A percentile compares a stretch with the other conserved stretches of the same genome.
phyloP scores from a whole-genome alignment of 768 basidiomycete genomes.

The Mycena galopus region DNA sequence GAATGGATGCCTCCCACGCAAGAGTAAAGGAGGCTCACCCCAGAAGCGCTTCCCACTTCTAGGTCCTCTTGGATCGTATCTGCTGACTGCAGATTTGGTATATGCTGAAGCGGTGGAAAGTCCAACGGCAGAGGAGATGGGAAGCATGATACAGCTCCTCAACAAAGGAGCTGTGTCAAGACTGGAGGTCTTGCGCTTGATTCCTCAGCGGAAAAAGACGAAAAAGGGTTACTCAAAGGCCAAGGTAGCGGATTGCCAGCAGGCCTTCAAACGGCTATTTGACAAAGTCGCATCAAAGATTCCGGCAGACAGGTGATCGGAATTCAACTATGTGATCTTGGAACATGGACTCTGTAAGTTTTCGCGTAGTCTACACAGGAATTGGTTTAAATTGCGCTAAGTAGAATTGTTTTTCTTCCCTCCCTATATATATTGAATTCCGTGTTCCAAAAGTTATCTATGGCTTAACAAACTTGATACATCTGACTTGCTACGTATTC shows the following conservation, averaged over 20 bases:
- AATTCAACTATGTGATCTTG: background rate
- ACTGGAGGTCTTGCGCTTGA: constrained; percentile 8
- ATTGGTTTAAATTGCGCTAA: background rate
- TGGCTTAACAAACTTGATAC: too few species aligned
- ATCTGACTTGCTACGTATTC: background rate
- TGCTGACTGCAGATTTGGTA: constrained; percentile 12
- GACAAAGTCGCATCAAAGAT: too few species aligned
- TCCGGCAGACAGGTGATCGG: too few species aligned
- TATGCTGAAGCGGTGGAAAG: background rate
- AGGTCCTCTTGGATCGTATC: background rate
- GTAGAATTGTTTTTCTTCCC: background rate
- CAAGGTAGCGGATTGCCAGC: background rate
- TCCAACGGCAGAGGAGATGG: background rate
- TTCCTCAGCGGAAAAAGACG: background rate
- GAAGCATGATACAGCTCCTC: background rate
- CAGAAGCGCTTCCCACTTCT: background rate
- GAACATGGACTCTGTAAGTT: constrained; percentile 15
- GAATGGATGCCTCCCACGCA: background rate
- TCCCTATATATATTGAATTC: background rate
- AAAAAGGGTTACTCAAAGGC: background rate
- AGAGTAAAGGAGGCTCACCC: background rate
- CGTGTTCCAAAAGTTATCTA: background rate
- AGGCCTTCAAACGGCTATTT: background rate
- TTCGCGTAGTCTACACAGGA: background rate
- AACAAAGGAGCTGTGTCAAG: constrained; percentile 21